These are phyloP conservation scores for Thuidium tamariscinum DNA, from an alignment of 225 moss, liverwort and hornwort species.

Conservation along the genomic window DNA sequence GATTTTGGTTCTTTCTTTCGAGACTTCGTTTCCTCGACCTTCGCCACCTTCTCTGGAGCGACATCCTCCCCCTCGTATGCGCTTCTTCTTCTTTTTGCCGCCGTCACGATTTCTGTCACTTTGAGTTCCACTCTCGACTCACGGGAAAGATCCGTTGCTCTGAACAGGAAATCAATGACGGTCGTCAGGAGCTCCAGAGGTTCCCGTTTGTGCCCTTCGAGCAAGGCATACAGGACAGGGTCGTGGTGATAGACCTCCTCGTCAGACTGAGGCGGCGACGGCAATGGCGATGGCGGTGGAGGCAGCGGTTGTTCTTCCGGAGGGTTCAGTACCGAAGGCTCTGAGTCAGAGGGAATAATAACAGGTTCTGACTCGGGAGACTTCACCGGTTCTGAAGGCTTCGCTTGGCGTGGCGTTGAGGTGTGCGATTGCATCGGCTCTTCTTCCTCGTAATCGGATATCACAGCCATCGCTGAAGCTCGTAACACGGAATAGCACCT, in stretches of 20 bases:
- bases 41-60: constrained; percentile 16
- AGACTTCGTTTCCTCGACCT: constrained; percentile 1
- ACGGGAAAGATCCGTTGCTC: constrained; percentile 29
- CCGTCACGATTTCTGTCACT: constrained; percentile 27
- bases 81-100: constrained; percentile 17
- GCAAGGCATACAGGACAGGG: constrained; percentile 32
- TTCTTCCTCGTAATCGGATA: constrained; percentile 80
- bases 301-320: not conserved
- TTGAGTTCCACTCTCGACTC: constrained; percentile 19
- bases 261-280: not conserved
- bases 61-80: constrained; percentile 18
- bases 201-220: constrained; percentile 46
- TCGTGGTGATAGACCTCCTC: constrained; percentile 22
- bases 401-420: constrained; percentile 4
- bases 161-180: constrained; percentile 48
- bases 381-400: not conserved
- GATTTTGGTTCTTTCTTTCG: not conserved
- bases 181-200: constrained; percentile 46
- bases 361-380: not conserved
- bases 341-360: not conserved
- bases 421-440: not conserved
- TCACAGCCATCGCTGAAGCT: constrained; percentile 60
- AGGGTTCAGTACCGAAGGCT: not conserved
- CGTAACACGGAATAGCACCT: not conserved
- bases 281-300: not conserved